Evolutionary conservation across 1,284 basidiomycete genomes (phyloP), one percentile per base, ranked within the genome.

Genomic region (Microbotryum silenes-acaulis): DNA sequence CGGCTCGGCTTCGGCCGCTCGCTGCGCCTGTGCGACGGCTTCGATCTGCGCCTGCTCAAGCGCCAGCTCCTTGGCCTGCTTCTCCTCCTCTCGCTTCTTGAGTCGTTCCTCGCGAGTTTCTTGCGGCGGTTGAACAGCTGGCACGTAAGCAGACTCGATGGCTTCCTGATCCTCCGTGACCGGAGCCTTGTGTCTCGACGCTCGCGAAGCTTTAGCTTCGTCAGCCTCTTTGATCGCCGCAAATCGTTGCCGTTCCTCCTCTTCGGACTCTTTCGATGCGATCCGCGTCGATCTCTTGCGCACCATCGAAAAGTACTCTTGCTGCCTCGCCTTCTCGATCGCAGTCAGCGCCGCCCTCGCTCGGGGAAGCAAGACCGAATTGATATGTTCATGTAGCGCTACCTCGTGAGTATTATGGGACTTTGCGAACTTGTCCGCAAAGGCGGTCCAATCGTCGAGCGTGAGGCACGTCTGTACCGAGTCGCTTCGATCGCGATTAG

Each of bases 281-380:
- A 92, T 83, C 44, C 90, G 86, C 50, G 87, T 87, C 2, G 89
- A 90, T 31, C 89, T 83, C 74, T 92, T 92, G 61, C 89, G 83
- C 63, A 85, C 84, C 27, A 83, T 81, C 16, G 89, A 76, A 4
- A 87, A 85, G 59, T 75, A 73, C 61, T 80, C 77, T 56, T 87
- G 81, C 66, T 87, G 85, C 52, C 85, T 64, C 54, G 80, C 80
- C 55, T 80, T 78, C 71, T 84, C 81, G 56, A 78, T 81, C 69
- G 86, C 83, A 44, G 9, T 59, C 21, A 48, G 57, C 18, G 18
- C 23, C 33, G n/a, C 14, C 20, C 31, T 25, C 23, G 25, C 37
- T 3, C 9, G 33, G n/a, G 29, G 10, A 46, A 51, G 45, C 44
- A 46, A 57, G 58, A 49, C 16, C 51, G 20, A 45, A 23, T 29